Base-by-base conservation (phyloP, 495 filamentous ascomycete genomes). In the Stereocaulon alpinum region DNA sequence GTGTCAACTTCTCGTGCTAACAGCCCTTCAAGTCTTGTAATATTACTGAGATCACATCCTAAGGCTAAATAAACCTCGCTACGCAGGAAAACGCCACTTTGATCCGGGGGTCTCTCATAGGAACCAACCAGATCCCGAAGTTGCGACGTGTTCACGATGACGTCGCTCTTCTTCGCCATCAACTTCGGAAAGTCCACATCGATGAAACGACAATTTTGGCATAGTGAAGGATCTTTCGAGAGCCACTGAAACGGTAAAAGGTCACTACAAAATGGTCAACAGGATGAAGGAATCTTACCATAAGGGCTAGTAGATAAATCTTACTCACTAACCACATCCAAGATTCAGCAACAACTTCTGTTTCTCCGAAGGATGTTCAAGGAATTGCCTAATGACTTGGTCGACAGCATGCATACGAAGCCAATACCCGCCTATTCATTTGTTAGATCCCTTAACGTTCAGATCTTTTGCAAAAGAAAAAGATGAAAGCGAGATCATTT, bases 181-280 rank as follows among this genome's bases (percentile, higher is more conserved):
- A 96, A 72, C 55, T 88, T 82, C 34, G 84, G 82, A 66, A 91
- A 95, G 68, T 96, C 92, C 40, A 96, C 83, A 69, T 97, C 91
- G 45, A 96, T 76, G 63, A 95, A 96, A 40, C 74, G 80, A 30
- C 77, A 78, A 57, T 80, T 69, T 12, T 71, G 70, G 66, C 80
- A 86, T 14, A 73, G 56, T 12, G 76, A 68, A 6, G 77, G 73
- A 61, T 87, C 82, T 63, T 82, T 76, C 7, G 78, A 75, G 55
- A 93, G 79, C 58, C 86, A 88, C 65, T 89, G 87, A 74, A 91
- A 96, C 0, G 90, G 87, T n/a, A 94, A 73, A 42, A 91, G 88
- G 76, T 96, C 91, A 72, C 91, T 95, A 42, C 29, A 43, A 30
- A 22, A 42, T 34, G 15, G 29, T 47, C 37, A 44, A 48, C 22